Evolutionary conservation across 768 basidiomycete species (phyloP).

Genomic region (Suillus subalutaceus): DNA sequence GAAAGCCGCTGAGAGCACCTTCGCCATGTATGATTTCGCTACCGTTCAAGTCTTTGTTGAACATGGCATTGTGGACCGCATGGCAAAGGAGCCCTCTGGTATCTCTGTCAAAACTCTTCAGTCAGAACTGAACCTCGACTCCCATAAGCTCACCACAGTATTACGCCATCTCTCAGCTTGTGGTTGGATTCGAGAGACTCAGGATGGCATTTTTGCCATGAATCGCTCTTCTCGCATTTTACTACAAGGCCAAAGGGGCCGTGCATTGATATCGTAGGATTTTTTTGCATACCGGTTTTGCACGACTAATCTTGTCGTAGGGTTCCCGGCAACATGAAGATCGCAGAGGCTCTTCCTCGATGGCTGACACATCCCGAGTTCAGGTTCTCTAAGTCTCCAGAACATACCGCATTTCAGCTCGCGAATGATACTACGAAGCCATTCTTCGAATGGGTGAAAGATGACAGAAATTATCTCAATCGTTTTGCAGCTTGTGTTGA

Average conservation of each 20-base stretch:
- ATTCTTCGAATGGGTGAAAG: constrained; percentile 33
- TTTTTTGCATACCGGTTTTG: background rate
- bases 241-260: constrained; percentile 17
- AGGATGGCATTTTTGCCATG: constrained; percentile 21
- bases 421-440: constrained; percentile 38
- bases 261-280: constrained; percentile 19
- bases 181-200: constrained; percentile 25
- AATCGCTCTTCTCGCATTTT: constrained; percentile 22
- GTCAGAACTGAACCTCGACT: constrained; percentile 19
- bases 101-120: constrained; percentile 19
- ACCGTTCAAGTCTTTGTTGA: constrained; percentile 20
- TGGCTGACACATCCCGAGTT: constrained; percentile 21
- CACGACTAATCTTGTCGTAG: constrained; percentile 8
- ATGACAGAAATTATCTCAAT: background rate
- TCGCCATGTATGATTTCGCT: constrained; percentile 21
- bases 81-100: constrained; percentile 19
- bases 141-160: constrained; percentile 17
- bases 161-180: constrained; percentile 20
- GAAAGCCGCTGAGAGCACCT: constrained; percentile 8
- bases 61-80: constrained; percentile 19
- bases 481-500: constrained; percentile 4
- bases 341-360: constrained; percentile 18
- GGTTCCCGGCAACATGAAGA: constrained; percentile 15
- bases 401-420: constrained; percentile 42
- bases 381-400: constrained; percentile 15